Conservation (phyloP, 306 rosid genomes). For the Rosa rugosa region DNA sequence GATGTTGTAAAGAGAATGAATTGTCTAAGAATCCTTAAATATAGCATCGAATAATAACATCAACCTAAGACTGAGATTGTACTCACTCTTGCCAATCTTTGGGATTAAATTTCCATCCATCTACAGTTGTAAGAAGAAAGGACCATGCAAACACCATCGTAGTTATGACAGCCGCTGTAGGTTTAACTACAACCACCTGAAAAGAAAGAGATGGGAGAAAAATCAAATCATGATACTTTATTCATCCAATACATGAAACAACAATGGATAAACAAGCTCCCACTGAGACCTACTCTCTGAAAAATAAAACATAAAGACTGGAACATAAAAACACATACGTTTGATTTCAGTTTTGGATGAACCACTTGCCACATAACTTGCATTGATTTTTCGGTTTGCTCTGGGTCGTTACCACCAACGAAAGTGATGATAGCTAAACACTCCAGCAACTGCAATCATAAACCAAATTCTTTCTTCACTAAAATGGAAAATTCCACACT, state of each 20-base stretch:
- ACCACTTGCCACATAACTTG: slow-evolving; percentile 92
- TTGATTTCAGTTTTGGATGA: slow-evolving; percentile 75
- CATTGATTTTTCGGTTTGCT: slow-evolving; percentile 82
- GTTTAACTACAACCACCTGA: slow-evolving; percentile 77
- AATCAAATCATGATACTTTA: background rate
- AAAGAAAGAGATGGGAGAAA: background rate
- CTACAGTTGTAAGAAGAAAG: slow-evolving; percentile 81
- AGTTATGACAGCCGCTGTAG: slow-evolving; percentile 56
- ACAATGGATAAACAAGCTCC: background rate
- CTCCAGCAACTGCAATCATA: slow-evolving; percentile 66
- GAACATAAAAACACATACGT: slow-evolving; percentile 47
- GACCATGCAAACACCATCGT: slow-evolving; percentile 85
- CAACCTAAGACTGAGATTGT: slow-evolving; percentile 5
- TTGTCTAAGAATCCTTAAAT: background rate
- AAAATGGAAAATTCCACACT: slow-evolving; percentile 3
- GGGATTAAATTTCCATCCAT: slow-evolving; percentile 58
- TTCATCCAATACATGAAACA: background rate
- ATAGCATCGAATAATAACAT: background rate
- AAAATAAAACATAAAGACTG: slow-evolving; percentile 5
- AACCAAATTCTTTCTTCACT: slow-evolving; percentile 15
- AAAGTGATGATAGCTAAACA: slow-evolving; percentile 85
- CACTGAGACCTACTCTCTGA: background rate
- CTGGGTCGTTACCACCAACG: slow-evolving; percentile 78
- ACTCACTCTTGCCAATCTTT: slow-evolving; percentile 86
- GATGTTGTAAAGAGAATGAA: background rate